Base-by-base conservation (phyloP, 805 yeast species). In the Lipomyces sp. region DNA sequence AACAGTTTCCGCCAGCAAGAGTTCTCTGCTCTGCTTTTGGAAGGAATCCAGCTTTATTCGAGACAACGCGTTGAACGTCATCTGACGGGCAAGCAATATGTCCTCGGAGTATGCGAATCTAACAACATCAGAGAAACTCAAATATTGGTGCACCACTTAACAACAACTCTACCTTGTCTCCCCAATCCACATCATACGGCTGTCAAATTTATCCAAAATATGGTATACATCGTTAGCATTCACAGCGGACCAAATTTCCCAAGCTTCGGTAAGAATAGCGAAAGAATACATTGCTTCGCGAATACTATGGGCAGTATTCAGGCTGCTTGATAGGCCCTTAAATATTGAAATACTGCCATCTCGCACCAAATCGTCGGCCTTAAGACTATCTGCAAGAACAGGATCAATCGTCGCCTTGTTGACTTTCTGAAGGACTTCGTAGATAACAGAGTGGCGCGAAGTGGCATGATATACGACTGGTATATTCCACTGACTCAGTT, bases 401-500 rank as follows among this genome's bases (percentile, higher is more conserved):
- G 59, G 50, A 5, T n/a, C 57, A 18, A 42, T 6, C 10, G 48
- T 3, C 8, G 48, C 48, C 48, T 42, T 42, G 30, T 30, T 53
- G 5, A 61, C 29, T 32, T 34, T 57, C 33, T 51, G 62, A 34
- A 65, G 33, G 2, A 59, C 58, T 24, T 62, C 11, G 35, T 66
- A 66, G 24, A 62, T 63, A 1, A 61, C 32, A 1, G 59, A 18
- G 24, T 53, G 57, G 13, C 45, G 58, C 6, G 71, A 62, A 1
- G 33, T 24, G 0, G 83, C 74, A 0, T 65, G 69, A 2, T 73
- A 74, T 0, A 87, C 81, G 0, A 74, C 67, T 0, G 96, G 90
- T 1, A 90, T 67, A 62, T 88, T 89, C 98, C 98, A 93, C 59
- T 85, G 84, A 54, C 83, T 84, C 53, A 93, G 76, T 73, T 89